phyloP scores from a whole-genome alignment of 352 stramenopile species.

The Phytophthora chlamydospora region DNA sequence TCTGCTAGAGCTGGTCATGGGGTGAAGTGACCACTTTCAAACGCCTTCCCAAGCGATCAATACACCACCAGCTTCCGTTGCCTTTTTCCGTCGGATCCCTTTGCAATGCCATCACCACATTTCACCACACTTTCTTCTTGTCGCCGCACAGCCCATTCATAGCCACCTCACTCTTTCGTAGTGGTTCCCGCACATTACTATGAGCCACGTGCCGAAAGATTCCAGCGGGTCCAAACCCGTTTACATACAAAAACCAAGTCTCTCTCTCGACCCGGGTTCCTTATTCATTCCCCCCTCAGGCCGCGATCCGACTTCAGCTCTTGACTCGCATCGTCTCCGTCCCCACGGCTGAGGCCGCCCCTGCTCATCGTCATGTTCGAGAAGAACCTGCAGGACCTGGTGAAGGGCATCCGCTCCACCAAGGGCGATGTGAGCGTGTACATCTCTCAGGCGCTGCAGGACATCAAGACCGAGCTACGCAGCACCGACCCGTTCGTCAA shows the following conservation, averaged over 20 bases:
- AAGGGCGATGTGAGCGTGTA: slow-evolving; percentile 96
- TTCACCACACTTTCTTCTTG: too few species aligned
- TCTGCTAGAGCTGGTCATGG: slow-evolving; percentile 78
- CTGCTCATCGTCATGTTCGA: slow-evolving; percentile 92
- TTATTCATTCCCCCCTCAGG: slow-evolving; percentile 12
- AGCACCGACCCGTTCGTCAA: slow-evolving; percentile 97
- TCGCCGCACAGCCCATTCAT: too few species aligned
- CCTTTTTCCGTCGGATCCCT: slow-evolving; percentile 1
- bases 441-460: slow-evolving; percentile 97
- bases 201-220: slow-evolving; percentile 17
- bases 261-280: slow-evolving; percentile 21
- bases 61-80: slow-evolving; percentile 13
- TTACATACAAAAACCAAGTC: slow-evolving; percentile 27
- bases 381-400: slow-evolving; percentile 98
- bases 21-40: slow-evolving; percentile 30
- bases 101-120: too few species aligned
- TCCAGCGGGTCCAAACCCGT: slow-evolving; percentile 26
- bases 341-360: background rate
- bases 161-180: too few species aligned
- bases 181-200: too few species aligned
- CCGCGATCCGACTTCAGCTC: slow-evolving; percentile 31
- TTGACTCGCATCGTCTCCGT: slow-evolving; percentile 31
- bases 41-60: slow-evolving; percentile 3
- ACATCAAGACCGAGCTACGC: slow-evolving; percentile 98
- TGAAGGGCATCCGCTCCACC: slow-evolving; percentile 98